Conservation (phyloP, 2,329 filamentous ascomycete genomes). For the Parasarocladium wereldwijsianum region DNA sequence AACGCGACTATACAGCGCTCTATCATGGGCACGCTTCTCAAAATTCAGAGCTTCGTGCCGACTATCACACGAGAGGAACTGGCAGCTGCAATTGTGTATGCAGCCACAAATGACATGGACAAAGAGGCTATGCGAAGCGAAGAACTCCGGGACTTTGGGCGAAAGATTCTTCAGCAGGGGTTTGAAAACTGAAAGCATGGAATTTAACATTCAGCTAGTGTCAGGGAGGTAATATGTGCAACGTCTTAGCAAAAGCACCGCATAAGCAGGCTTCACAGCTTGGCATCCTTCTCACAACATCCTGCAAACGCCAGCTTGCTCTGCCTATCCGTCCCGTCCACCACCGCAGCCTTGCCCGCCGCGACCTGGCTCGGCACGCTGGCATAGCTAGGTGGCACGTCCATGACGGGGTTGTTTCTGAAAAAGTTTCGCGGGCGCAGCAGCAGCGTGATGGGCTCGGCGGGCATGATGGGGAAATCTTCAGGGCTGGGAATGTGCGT, state of each 20-base stretch:
- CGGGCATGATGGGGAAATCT: conserved; percentile 87
- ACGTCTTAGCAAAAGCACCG: no score
- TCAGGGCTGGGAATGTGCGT: conserved; percentile 83
- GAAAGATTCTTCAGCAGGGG: background rate
- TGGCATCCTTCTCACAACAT: conserved; percentile 1
- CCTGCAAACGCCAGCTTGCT: conserved; percentile 22
- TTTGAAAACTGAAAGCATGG: background rate
- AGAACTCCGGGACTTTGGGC: background rate
- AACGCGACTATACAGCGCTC: background rate
- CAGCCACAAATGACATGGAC: background rate
- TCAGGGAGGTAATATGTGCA: background rate
- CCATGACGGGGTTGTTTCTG: conserved; percentile 60
- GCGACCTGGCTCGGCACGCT: conserved; percentile 57
- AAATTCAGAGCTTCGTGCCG: background rate
- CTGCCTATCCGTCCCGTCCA: conserved; percentile 32
- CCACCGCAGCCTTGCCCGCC: conserved; percentile 18
- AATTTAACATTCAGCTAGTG: background rate
- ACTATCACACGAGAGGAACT: background rate
- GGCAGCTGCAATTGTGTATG: background rate
- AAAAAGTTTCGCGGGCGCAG: conserved; percentile 76
- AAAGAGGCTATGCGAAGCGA: background rate
- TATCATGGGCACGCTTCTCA: background rate
- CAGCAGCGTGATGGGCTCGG: conserved; percentile 69
- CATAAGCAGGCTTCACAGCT: background rate
- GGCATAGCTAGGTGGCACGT: conserved; percentile 64